Evolutionary conservation across 2,329 filamentous ascomycete species (phyloP), one percentile per base, ranked within the genome.

Genomic region (Pestalotiopsis sp.): DNA sequence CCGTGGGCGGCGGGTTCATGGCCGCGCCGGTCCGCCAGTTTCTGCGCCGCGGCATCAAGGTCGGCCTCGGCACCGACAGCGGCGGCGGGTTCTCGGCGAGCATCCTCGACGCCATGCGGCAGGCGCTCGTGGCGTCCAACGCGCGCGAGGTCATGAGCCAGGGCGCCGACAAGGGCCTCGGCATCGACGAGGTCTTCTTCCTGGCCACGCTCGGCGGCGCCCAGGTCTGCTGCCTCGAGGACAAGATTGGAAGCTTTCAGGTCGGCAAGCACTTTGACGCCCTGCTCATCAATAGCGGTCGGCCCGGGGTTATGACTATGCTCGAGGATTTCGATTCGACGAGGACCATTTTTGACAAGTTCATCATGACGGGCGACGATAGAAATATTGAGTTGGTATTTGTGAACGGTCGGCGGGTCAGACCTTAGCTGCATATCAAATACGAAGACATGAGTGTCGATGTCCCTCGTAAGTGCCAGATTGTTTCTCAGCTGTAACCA

Each of bases 61-160:
- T 92, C n/a, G 90, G 90, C 0, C 78, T 92, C 0, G 90, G 90
- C 0, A 92, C 90, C 0, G 90, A 92, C 71, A 87, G 85, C 58
- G 89, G 89, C 2, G 90, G 89, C 38, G 89, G 90, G 0, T 91
- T 87, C 77, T 87, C 88, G 4, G 84, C 83, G 4, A 86, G 84
- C 11, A 90, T 92, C 74, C 80, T 90, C 1, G 85, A 88, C 69
- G 83, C 84, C 1, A 89, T 90, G 79, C 81, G 87, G 9, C 85
- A 89, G 71, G 86, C 89, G 0, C 82, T 91, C 68, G 84, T 91
- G 52, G 84, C 84, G 0, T 86, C 84, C 2, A 83, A 85, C 69
- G 84, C 85, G 1, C 75, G 81, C 1, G 85, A 86, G 68, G 82
- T 78, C 1, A 72, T 79, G 69, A 81, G 80, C 7, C 25, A 76